Percentiles rank a stretch among this genome's conserved stretches.
Conservation (phyloP, 768 basidiomycete species). For the Mycena crocata region DNA sequence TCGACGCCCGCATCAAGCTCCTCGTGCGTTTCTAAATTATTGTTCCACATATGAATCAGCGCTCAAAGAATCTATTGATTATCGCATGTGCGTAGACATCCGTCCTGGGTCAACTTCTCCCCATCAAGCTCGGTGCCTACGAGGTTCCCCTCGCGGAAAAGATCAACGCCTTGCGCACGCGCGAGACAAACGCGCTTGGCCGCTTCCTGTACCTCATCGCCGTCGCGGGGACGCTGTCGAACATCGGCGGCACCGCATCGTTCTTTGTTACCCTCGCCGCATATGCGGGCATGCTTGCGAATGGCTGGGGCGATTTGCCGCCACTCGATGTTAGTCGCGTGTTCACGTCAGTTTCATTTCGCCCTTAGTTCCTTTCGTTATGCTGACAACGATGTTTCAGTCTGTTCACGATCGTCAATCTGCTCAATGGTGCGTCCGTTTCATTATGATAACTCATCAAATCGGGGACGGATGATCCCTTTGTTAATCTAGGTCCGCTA, state of each 20-base stretch:
- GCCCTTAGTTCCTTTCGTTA: too few relatives aligned
- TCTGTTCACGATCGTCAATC: slow-evolving; percentile 14
- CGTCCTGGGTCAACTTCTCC: slow-evolving; percentile 24
- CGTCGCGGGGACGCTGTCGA: slow-evolving; percentile 1
- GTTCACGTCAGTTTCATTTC: slow-evolving; percentile 4
- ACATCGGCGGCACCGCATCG: slow-evolving; percentile 12
- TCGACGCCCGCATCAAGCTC: slow-evolving; percentile 25
- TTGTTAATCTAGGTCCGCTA: neutral
- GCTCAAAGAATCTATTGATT: neutral
- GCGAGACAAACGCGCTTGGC: slow-evolving; percentile 5
- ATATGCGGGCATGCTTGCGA: slow-evolving; percentile 13
- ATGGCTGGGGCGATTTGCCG: slow-evolving; percentile 1
- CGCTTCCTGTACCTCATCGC: slow-evolving; percentile 2
- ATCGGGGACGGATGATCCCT: neutral
- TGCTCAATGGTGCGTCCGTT: slow-evolving; percentile 2
- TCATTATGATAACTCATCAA: neutral
- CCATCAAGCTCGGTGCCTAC: slow-evolving; percentile 30
- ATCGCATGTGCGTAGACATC: too few relatives aligned
- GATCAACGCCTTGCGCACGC: slow-evolving; percentile 7
- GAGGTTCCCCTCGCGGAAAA: slow-evolving; percentile 8
- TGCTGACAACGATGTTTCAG: neutral
- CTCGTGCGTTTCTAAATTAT: slow-evolving; percentile 6
- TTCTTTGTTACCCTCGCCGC: slow-evolving; percentile 22
- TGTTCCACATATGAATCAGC: neutral
- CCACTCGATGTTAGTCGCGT: slow-evolving; percentile 18